Base-by-base conservation (phyloP, 2,329 filamentous ascomycete species). In the Fusarium sp. region DNA sequence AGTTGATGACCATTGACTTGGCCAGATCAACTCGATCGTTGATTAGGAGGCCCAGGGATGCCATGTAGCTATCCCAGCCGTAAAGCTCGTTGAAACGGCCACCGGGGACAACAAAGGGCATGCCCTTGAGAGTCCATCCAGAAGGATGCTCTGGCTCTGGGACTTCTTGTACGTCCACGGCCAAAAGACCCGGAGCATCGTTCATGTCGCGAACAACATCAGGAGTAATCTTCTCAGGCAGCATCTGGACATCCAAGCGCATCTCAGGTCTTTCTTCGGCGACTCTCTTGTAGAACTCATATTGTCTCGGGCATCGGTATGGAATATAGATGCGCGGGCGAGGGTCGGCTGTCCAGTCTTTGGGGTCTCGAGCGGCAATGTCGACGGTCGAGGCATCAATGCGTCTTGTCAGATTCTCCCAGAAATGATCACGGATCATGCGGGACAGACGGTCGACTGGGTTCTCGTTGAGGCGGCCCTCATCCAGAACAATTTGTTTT, bases 11-110 rank as follows among this genome's bases (percentile, higher is more conserved):
- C 93, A 99, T 98, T 48, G 91, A 87, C 82, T 97, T 97, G 70
- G 94, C 94, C 55, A 98, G 82, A 73, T 97, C 89, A 21, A 93
- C 89, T 60, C 92, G 89, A 76, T 96, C 92, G 75, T 95, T 93
- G 71, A 93, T 88, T 60, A 98, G 83, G 59, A 99, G 85, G 19
- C 96, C 96, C 4, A 98, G 84, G 7, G 95, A 96, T 77, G 95
- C 93, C 94, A 99, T 98, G 83, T 98, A 99, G 77, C 94, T 97
- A 80, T 99, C 96, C 96, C 96, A 99, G 45, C 95, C 95, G 77
- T 99, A 99, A 21, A 99, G 81, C 78, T 99, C 96, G 79, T 99
- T 99, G 88, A 99, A 99, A 28, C 96, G 89, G 23, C 96, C 96
- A 61, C 96, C 96, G 0, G 96, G 96, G 4, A 99, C 96, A n/a